Base-by-base conservation (phyloP, 2,329 filamentous ascomycete genomes). In the Talaromyces rugulosus region DNA sequence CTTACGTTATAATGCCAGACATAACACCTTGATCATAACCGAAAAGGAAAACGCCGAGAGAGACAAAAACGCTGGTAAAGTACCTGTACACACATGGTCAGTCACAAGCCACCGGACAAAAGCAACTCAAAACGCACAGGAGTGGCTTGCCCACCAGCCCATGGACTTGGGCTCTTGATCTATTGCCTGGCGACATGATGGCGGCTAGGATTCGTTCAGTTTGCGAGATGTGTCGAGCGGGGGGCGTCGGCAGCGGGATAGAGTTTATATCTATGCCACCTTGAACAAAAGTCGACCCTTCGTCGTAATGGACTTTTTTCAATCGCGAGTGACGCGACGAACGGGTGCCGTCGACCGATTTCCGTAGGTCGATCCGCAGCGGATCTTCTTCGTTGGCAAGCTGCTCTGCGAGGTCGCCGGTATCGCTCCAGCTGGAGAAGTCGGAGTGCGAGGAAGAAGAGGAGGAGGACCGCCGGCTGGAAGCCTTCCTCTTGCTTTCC, bases 131-230 rank as follows among this genome's bases (percentile, higher is more conserved):
- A 27, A 76, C 86, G 70, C 85, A 97, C 89, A 99, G 85, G 72
- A 99, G 83, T 78, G 94, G 88, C 82, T 96, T 96, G 80, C 95
- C 95, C 71, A 96, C 96, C 70, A 99, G 85, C 82, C 95, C 95
- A 80, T 95, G 90, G 71, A 92, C 89, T 74, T 89, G 87, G 73
- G 85, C 82, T 68, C 87, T 85, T 66, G 81, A 81, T 59, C 82
- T 78, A 75, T 90, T 87, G 74, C 88, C 87, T 68, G 85, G 85
- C 64, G 92, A 87, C 93, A 99, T 97, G 84, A 96, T 89, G 81
- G 83, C 78, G 69, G 89, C 91, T 70, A 98, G 79, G 67, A 90
- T 77, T 72, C 87, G 89, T 76, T 93, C 86, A 66, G 81, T 84
- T 70, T 83, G 84, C 59, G 86, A 84, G 65, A 92, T 86, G 64